Evolutionary conservation across 2,329 filamentous ascomycete species (phyloP), one percentile per base, ranked within the genome.

Genomic region (Ophiostoma populinum): DNA sequence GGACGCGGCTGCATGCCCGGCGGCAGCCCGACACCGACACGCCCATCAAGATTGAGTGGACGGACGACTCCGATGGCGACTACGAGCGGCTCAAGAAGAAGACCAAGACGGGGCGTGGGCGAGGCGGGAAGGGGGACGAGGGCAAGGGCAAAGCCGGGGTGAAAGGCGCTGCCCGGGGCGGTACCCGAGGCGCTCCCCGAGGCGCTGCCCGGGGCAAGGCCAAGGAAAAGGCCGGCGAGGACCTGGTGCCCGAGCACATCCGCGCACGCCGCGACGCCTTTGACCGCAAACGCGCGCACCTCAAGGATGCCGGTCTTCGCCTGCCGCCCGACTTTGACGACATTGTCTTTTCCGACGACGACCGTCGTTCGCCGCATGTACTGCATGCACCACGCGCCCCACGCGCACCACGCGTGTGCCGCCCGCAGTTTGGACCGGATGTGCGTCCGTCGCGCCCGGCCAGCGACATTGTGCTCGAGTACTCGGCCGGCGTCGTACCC

Each of bases 401-500:
- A 22, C 21, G 21, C 6, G 7, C 21, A 22, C 21, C 7, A 22
- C 21, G 21, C 6, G 21, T 22, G 6, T 33, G 31, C 22, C 75
- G 75, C 35, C 87, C 87, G 0, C 57, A 67, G 2, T 80, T 95
- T 35, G 51, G 65, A 46, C 49, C 54, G 18, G 57, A 62, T 3
- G 57, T 79, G 35, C 74, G 70, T 34, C 75, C 80, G 0, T 77
- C 70, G 22, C 67, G 76, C 11, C 61, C 64, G 0, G 86, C 90
- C 53, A 63, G 75, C 46, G 81, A 92, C 43, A 76, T 93, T 32
- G 61, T 70, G 30, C 62, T 95, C 17, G 67, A 70, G 11, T 73
- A 75, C 45, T 92, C 86, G 1, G 68, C 72, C 1, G 87, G 86
- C 0, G 50, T 85, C 4, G 85, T 98, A 25, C 90, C 90, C 0